phyloP scores from a whole-genome alignment of 345 rosid genomes.

The Geranium brycei region DNA sequence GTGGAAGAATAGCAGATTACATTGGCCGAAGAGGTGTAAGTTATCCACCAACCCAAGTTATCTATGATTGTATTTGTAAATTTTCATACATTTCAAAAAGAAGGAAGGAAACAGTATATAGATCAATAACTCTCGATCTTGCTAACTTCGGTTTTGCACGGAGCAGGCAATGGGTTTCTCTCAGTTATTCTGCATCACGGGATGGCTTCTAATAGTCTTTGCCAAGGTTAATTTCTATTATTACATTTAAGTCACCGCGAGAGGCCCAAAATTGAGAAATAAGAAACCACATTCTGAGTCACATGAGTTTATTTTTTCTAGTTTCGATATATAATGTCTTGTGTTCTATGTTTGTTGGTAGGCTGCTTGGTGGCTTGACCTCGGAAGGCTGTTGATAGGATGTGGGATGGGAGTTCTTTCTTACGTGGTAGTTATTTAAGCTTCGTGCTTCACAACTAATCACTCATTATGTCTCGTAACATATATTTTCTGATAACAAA shows the following conservation, averaged over 20 bases:
- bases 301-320: not conserved
- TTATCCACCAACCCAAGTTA: too few species aligned
- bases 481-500: not conserved
- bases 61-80: not conserved
- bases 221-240: slow-evolving; percentile 21
- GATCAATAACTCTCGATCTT: not conserved
- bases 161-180: slow-evolving; percentile 55
- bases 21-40: slow-evolving; percentile 42
- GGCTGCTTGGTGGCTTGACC: slow-evolving; percentile 25
- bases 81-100: not conserved
- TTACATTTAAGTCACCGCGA: not conserved
- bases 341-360: not conserved
- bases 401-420: slow-evolving; percentile 22
- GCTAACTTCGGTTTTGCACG: not conserved
- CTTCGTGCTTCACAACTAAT: not conserved
- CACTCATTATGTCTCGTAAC: not conserved
- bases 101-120: not conserved
- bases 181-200: slow-evolving; percentile 25
- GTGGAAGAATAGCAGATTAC: slow-evolving; percentile 54
- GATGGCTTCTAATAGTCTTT: slow-evolving; percentile 45
- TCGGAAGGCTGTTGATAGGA: slow-evolving; percentile 23
- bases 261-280: too few species aligned
- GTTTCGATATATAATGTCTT: not conserved
- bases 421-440: slow-evolving; percentile 21
- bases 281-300: too few species aligned